Evolutionary conservation across 805 yeast species (phyloP).

Genomic region (Zygosaccharomyces gambellarensis): DNA sequence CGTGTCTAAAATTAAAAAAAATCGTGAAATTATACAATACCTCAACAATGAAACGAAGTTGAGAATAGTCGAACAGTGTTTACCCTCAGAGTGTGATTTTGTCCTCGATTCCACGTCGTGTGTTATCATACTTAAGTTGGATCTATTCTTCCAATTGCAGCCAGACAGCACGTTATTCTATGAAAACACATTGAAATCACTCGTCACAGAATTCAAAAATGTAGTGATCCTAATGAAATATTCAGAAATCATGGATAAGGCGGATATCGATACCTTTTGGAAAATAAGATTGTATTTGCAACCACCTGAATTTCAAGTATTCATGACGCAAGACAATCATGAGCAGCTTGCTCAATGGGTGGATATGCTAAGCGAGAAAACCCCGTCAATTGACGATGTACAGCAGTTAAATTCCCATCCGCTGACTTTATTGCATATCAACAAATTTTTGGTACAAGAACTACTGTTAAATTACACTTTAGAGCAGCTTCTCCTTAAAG

Average conservation of each 20-base stretch:
- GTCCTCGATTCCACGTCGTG: constrained; percentile 20
- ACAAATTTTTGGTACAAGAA: constrained; percentile 6
- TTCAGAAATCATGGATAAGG: constrained; percentile 4
- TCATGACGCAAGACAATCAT: constrained; percentile 3
- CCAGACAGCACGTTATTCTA: constrained; percentile 12
- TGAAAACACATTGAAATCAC: constrained; percentile 6
- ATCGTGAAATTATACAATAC: constrained; percentile 11
- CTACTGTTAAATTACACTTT: constrained; percentile 1
- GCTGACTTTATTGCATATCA: constrained; percentile 5
- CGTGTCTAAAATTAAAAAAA: constrained; percentile 10
- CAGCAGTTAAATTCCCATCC: neutral
- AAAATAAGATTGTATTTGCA: constrained; percentile 17
- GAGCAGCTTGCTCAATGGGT: constrained; percentile 7
- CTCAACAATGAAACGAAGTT: constrained; percentile 6
- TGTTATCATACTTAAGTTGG: constrained; percentile 14
- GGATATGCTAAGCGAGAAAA: neutral
- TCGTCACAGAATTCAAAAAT: constrained; percentile 17
- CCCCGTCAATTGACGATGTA: neutral
- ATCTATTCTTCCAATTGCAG: constrained; percentile 20
- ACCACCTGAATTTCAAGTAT: constrained; percentile 7
- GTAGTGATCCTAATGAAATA: constrained; percentile 20
- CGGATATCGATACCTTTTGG: constrained; percentile 26
- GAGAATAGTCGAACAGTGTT: constrained; percentile 14
- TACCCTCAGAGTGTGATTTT: constrained; percentile 16
- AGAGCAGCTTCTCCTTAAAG: constrained; percentile 4